These are phyloP conservation scores for Pulveroboletus ravenelii DNA, from an alignment of 768 basidiomycete genomes.

Conservation along the genomic window DNA sequence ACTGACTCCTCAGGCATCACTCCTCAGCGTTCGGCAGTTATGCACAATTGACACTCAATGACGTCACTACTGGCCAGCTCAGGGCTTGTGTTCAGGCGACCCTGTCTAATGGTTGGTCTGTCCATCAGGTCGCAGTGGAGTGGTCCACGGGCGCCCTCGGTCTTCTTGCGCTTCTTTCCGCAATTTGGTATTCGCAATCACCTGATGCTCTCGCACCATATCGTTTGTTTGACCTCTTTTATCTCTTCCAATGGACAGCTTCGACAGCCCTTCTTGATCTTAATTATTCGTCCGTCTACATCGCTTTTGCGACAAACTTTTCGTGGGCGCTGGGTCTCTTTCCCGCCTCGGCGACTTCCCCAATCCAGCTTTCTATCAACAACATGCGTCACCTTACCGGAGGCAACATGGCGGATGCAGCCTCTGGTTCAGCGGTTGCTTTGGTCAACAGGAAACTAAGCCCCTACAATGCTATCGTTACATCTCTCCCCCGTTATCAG, in stretches of 20 bases:
- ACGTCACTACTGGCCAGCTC: slow-evolving; percentile 62
- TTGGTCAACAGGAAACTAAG: slow-evolving; percentile 79
- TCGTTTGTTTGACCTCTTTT: slow-evolving; percentile 77
- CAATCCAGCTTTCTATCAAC: slow-evolving; percentile 75
- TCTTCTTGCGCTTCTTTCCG: slow-evolving; percentile 53
- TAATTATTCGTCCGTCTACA: slow-evolving; percentile 83
- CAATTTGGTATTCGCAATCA: slow-evolving; percentile 52
- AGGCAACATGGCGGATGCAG: slow-evolving; percentile 60
- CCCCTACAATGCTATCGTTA: slow-evolving; percentile 55
- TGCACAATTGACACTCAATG: slow-evolving; percentile 70
- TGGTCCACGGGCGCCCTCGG: slow-evolving; percentile 72
- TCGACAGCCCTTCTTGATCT: slow-evolving; percentile 74
- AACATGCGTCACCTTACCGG: slow-evolving; percentile 81
- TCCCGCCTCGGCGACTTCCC: slow-evolving; percentile 44
- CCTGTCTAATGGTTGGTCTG: slow-evolving; percentile 86
- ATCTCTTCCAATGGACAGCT: slow-evolving; percentile 82
- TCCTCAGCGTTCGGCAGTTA: slow-evolving; percentile 33
- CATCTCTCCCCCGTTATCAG: not conserved
- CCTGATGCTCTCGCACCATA: slow-evolving; percentile 59
- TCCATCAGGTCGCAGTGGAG: slow-evolving; percentile 66
- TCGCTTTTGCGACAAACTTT: slow-evolving; percentile 80
- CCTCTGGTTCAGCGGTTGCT: slow-evolving; percentile 57
- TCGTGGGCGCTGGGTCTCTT: slow-evolving; percentile 84
- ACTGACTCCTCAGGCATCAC: not conserved
- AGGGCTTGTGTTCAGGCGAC: slow-evolving; percentile 92